phyloP scores from a whole-genome alignment of 2,329 filamentous ascomycete species.

The Fusarium haematococcum region DNA sequence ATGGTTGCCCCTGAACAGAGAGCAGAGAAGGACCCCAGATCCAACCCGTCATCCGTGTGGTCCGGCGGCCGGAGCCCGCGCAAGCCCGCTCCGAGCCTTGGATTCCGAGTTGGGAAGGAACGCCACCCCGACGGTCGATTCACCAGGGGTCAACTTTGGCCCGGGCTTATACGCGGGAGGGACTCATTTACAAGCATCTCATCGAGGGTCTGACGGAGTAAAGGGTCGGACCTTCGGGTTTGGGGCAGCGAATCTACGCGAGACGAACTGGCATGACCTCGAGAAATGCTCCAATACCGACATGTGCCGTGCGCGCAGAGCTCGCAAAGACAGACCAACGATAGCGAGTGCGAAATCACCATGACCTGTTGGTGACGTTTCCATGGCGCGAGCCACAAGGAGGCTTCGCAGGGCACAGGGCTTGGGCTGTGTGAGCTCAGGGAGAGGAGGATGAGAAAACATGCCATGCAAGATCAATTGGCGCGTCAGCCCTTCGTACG shows the following conservation, averaged over 20 bases:
- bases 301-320: neutral
- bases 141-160: constrained; percentile 24
- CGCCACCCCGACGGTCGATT: constrained; percentile 8
- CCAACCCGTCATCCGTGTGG: neutral
- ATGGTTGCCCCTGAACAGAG: neutral
- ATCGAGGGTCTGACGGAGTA: neutral
- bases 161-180: constrained; percentile 21
- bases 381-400: constrained; percentile 37
- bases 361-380: constrained; percentile 45
- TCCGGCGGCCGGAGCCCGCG: constrained; percentile 7
- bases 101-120: constrained; percentile 20
- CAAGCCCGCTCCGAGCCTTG: neutral
- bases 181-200: neutral
- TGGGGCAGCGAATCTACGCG: constrained; percentile 10
- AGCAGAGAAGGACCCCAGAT: neutral
- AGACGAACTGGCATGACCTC: constrained; percentile 10
- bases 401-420: constrained; percentile 33
- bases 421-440: constrained; percentile 20
- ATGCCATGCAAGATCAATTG: constrained; percentile 25
- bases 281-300: neutral
- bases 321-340: constrained; percentile 14
- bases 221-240: neutral
- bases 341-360: constrained; percentile 19
- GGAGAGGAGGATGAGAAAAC: constrained; percentile 12
- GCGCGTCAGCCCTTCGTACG: constrained; percentile 27